phyloP scores from a whole-genome alignment of 768 basidiomycete species.

The Candolleomyces efflorescens region DNA sequence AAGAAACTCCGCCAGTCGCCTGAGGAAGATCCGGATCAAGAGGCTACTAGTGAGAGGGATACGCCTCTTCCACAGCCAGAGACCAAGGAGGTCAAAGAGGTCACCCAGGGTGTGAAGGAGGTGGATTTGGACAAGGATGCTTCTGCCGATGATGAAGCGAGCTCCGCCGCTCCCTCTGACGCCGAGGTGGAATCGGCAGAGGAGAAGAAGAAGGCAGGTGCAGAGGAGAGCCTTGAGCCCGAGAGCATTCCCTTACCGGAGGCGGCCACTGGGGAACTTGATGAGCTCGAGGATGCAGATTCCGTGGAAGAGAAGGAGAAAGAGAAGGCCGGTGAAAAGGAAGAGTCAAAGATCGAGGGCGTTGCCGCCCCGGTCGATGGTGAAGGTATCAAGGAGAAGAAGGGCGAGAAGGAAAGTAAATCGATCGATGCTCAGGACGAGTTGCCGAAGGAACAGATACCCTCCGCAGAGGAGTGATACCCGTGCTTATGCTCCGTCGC shows the following conservation, averaged over 20 bases:
- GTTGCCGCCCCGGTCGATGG: not conserved
- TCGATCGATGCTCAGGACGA: not conserved
- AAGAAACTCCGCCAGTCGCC: conserved; percentile 41
- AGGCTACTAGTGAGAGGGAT: conserved; percentile 22
- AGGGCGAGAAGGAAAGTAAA: not conserved
- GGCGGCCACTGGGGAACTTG: conserved; percentile 8
- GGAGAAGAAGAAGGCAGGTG: conserved; percentile 23
- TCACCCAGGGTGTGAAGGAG: conserved; percentile 65
- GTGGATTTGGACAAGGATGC: conserved; percentile 48
- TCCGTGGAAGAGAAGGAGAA: conserved; percentile 13
- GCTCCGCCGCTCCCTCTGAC: not conserved
- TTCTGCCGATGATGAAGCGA: not conserved
- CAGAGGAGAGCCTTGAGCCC: conserved; percentile 8
- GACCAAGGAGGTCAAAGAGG: conserved; percentile 58
- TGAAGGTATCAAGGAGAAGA: not conserved
- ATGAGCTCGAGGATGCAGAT: conserved; percentile 14
- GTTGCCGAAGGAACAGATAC: not conserved
- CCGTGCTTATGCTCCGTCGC: not conserved
- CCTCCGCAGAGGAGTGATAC: not conserved
- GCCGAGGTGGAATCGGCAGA: conserved; percentile 51
- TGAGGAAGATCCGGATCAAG: not conserved
- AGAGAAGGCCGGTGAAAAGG: not conserved
- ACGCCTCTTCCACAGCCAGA: conserved; percentile 24
- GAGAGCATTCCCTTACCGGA: conserved; percentile 15
- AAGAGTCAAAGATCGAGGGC: not conserved